Percentiles rank a stretch among this genome's conserved stretches.
Evolutionary conservation across 805 yeast species (phyloP).

Genomic region (Saturnispora bothae): DNA sequence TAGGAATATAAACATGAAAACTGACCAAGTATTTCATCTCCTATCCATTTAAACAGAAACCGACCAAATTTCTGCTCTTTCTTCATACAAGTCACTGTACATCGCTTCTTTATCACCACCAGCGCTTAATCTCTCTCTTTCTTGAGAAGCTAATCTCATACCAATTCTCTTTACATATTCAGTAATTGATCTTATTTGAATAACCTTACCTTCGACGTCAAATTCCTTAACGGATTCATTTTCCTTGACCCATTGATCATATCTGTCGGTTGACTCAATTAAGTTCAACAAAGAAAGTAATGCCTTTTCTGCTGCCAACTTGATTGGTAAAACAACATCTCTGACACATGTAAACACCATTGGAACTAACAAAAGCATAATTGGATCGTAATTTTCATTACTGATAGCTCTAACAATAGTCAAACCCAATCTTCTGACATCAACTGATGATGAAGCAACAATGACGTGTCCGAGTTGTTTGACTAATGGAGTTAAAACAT

Average conservation of each 20-base stretch:
- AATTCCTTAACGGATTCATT: constrained; percentile 29
- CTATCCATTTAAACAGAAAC: constrained; percentile 5
- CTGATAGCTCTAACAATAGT: constrained; percentile 55
- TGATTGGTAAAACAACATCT: constrained; percentile 83
- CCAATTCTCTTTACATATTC: constrained; percentile 91
- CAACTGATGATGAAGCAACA: constrained; percentile 47
- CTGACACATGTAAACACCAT: constrained; percentile 74
- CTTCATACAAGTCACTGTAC: constrained; percentile 78
- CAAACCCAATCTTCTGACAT: constrained; percentile 69
- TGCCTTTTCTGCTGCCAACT: constrained; percentile 89
- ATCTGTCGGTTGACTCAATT: constrained; percentile 42
- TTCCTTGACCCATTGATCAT: constrained; percentile 53
- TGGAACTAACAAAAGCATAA: constrained; percentile 41
- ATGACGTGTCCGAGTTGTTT: constrained; percentile 40
- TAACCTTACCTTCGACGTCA: constrained; percentile 33
- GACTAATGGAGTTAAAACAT: constrained; percentile 28
- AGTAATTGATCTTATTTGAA: constrained; percentile 64
- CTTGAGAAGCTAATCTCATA: constrained; percentile 73
- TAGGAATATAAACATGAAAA: too few species aligned
- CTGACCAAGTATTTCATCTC: too few species aligned
- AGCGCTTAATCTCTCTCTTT: constrained; percentile 76
- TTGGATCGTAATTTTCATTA: constrained; percentile 3
- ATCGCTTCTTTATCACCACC: constrained; percentile 86
- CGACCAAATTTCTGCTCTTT: constrained; percentile 76
- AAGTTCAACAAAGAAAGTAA: constrained; percentile 62